Evolutionary conservation across 108 stramenopile genomes (phyloP), one percentile per base, ranked within the genome.

Genomic region (Asterionellopsis glacialis): DNA sequence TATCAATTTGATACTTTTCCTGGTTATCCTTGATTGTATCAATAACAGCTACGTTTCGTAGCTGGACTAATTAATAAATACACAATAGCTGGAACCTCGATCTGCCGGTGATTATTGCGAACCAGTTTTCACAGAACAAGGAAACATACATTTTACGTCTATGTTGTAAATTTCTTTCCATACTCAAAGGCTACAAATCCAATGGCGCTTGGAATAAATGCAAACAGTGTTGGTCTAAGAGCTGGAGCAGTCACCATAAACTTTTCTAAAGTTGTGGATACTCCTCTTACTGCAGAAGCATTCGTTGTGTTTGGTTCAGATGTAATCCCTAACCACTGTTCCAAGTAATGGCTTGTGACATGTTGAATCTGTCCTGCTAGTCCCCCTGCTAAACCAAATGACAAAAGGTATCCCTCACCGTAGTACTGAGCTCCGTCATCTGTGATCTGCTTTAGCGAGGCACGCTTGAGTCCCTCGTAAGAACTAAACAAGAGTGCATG

Each of bases 101-200:
- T 33, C 33, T 33, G 33, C 33, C 7, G 33, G 5, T 2, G 33
- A 33, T n/a, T n/a, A n/a, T n/a, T n/a, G n/a, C 33, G 33, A 33
- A 5, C 33, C 7, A 5, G 33, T 33, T 7, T 33, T 33, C 7
- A 5, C 33, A n/a, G n/a, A n/a, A n/a, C n/a, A n/a, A n/a, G 33
- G 2, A 2, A 7, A 33, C 33, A 5, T 33, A 2, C 2, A 33
- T 33, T 7, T 33, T 33, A 5, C 33, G 2, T 33, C 33, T 33
- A 33, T 33, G 33, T 33, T 33, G 33, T 33, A 33, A 33, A 33
- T 7, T 33, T 33, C 33, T 33, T 33, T 33, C 86, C 86, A 68
- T 81, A 87, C 59, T 87, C 86, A 75, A 81, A 87, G 10, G 86
- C 86, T 27, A 87, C 64, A 56, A 87, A 87, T 0, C 82, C 82